Base-by-base conservation (phyloP, 768 basidiomycete genomes). In the Rubroboletus pulcherrimus region DNA sequence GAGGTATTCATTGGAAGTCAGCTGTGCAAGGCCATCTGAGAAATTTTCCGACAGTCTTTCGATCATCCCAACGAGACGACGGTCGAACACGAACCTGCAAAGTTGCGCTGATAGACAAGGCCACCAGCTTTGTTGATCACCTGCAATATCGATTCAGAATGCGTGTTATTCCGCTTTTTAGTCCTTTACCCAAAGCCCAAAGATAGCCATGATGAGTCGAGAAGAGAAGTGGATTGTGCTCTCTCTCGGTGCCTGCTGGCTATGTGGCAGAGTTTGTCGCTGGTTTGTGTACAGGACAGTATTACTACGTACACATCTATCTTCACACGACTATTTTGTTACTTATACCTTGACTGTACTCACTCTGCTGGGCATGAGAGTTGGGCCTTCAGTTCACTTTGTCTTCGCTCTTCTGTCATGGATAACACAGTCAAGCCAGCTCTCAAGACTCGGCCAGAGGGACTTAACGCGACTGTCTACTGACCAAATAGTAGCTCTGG, bases 41-140 rank as follows among this genome's bases (percentile, higher is more conserved):
- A 48, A 45, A 24, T 11, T 29, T 37, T 50, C 29, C 15, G n/a
- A 55, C 31, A 26, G 49, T 59, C 49, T 38, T 33, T 49, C 8
- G n/a, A 15, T 21, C 11, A 39, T 34, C 33, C 39, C 41, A n/a
- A 51, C n/a, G n/a, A 40, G 39, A 19, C 14, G 4, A 46, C 8
- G 30, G 42, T 15, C 30, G 43, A 50, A 49, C 51, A 67, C 77
- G 45, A 60, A 91, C 95, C 93, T 76, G 88, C 85, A 69, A 95
- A 96, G 68, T 87, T 92, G 55, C 91, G 83, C 63, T 95, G 89
- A 75, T 95, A 98, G 42, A 98, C 89, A 34, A 98, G 81, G 7
- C 97, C 97, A 29, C 97, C 97, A 14, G 97, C 97, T 77, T 98
- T 98, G 73, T 98, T 98, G 66, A 98, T 96, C 54, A 98, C 84